phyloP scores from a whole-genome alignment of 163 green algal genomes.

The Scenedesmus sp. region DNA sequence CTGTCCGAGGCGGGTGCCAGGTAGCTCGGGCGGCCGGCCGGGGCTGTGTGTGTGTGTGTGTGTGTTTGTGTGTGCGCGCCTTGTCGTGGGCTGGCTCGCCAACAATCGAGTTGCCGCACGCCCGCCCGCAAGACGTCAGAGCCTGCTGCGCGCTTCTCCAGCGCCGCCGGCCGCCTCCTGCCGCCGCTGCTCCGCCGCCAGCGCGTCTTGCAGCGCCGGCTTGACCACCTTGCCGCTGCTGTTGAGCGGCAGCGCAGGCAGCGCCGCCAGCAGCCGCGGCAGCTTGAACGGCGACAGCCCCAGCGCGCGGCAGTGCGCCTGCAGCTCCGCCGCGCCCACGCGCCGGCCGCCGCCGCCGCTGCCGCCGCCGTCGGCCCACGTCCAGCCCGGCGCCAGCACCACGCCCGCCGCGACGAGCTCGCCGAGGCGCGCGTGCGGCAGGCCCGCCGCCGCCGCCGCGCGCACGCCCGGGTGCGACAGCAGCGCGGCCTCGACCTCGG shows the following conservation, averaged over 20 bases:
- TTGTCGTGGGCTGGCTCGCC: too few species aligned
- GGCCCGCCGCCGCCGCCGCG: constrained; percentile 77
- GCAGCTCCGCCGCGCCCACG: constrained; percentile 39
- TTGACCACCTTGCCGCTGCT: constrained; percentile 62
- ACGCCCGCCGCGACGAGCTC: constrained; percentile 71
- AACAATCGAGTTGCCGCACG: too few species aligned
- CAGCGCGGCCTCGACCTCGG: constrained; percentile 84
- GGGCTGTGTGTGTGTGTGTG: too few species aligned
- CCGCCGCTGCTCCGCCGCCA: constrained; percentile 9
- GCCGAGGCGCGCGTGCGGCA: constrained; percentile 73
- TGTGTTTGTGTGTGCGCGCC: too few species aligned
- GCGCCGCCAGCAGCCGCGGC: constrained; percentile 46
- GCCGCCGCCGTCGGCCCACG: constrained; percentile 33
- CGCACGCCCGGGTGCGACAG: constrained; percentile 60
- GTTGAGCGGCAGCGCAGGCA: constrained; percentile 50
- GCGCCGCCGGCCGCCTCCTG: neutral
- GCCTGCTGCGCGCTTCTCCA: too few species aligned
- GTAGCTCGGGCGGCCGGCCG: too few species aligned
- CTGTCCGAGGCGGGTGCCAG: too few species aligned
- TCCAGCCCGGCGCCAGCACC: constrained; percentile 53
- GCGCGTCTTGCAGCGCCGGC: neutral
- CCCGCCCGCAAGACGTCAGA: too few species aligned
- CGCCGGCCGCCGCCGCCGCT: neutral
- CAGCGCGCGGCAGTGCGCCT: constrained; percentile 41
- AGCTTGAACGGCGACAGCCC: constrained; percentile 62